Conservation (phyloP, 768 basidiomycete species). For the Macrocybe gigantea region DNA sequence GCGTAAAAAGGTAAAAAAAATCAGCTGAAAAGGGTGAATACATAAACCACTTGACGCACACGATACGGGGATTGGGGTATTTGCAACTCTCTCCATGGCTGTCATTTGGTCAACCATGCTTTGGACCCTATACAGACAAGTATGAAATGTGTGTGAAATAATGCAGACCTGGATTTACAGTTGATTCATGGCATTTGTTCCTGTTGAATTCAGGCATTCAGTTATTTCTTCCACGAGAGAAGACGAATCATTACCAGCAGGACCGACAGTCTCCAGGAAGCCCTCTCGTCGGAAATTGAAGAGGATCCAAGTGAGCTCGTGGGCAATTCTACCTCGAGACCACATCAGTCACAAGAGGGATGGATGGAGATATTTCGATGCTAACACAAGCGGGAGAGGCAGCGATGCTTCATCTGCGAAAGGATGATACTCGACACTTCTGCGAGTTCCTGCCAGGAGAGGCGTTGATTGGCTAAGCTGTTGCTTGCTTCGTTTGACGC, state of each 20-base stretch:
- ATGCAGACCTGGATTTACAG: conserved; percentile 33
- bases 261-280: conserved; percentile 83
- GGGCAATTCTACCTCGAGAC: conserved; percentile 53
- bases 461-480: conserved; percentile 48
- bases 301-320: conserved; percentile 66
- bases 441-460: conserved; percentile 49
- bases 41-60: conserved; percentile 35
- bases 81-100: conserved; percentile 86
- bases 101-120: conserved; percentile 82
- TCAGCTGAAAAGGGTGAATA: neutral
- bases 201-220: conserved; percentile 25
- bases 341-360: neutral
- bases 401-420: conserved; percentile 56
- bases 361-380: conserved; percentile 7
- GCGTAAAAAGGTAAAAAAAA: conserved; percentile 6
- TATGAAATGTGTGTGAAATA: neutral
- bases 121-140: conserved; percentile 45
- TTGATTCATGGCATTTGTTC: conserved; percentile 70
- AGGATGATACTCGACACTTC: conserved; percentile 55
- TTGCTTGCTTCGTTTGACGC: conserved; percentile 67
- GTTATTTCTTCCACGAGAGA: too few species aligned
- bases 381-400: conserved; percentile 78
- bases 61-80: conserved; percentile 76
- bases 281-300: conserved; percentile 78
- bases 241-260: conserved; percentile 52